phyloP scores from a whole-genome alignment of 2,329 filamentous ascomycete species.

The Aspergillus sp. region DNA sequence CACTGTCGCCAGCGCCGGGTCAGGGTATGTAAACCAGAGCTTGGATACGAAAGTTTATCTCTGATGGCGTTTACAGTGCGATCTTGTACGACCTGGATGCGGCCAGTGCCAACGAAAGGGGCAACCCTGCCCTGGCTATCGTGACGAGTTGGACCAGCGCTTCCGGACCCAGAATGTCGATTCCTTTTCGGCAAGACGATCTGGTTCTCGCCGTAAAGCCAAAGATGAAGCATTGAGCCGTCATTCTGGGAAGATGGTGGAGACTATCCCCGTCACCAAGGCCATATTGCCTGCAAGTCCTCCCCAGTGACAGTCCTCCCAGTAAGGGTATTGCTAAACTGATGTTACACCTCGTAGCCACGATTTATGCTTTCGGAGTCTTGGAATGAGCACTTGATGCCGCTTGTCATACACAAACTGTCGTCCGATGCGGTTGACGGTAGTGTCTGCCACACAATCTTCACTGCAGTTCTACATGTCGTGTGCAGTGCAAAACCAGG shows the following conservation, averaged over 20 bases:
- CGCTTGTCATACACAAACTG: background rate
- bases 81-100: background rate
- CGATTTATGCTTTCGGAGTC: background rate
- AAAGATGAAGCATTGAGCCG: background rate
- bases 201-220: background rate
- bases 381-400: background rate
- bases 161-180: background rate
- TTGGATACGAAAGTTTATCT: background rate
- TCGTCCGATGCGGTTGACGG: background rate
- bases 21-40: background rate
- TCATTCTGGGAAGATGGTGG: no score
- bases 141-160: background rate
- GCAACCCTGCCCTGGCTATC: background rate
- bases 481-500: background rate
- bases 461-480: background rate
- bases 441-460: background rate
- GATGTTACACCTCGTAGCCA: background rate
- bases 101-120: background rate
- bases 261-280: no score
- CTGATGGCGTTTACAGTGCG: background rate
- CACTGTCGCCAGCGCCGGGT: background rate
- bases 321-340: rapidly evolving
- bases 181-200: background rate
- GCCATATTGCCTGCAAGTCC: background rate
- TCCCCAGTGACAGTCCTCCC: no score